Conservation (phyloP, 352 stramenopile genomes). For the Globisporangium polare region DNA sequence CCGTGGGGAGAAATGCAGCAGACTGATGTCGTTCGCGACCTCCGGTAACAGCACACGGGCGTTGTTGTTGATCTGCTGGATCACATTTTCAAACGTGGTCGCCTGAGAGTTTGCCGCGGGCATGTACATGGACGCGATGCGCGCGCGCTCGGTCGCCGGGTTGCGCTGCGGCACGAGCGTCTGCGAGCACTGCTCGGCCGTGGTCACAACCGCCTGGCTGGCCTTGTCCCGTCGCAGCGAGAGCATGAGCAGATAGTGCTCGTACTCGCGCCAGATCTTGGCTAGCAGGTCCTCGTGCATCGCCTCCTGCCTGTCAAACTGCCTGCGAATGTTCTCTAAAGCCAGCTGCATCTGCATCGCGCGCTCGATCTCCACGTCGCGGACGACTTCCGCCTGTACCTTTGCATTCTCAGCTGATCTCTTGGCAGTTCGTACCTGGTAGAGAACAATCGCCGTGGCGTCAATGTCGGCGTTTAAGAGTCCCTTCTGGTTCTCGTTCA, state of each 20-base stretch:
- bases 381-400: constrained; percentile 37
- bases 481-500: constrained; percentile 42
- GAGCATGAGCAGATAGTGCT: constrained; percentile 55
- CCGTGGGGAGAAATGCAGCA: background rate
- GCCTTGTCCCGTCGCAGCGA: constrained; percentile 52
- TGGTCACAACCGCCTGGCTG: constrained; percentile 52
- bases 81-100: constrained; percentile 28
- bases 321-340: constrained; percentile 30
- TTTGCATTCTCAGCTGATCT: constrained; percentile 19
- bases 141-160: constrained; percentile 51
- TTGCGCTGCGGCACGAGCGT: constrained; percentile 67
- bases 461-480: constrained; percentile 54
- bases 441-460: constrained; percentile 22
- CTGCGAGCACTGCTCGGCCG: constrained; percentile 34
- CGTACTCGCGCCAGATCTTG: constrained; percentile 55
- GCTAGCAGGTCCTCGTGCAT: constrained; percentile 49
- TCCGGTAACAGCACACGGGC: constrained; percentile 41
- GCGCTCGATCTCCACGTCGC: constrained; percentile 41
- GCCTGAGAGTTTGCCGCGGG: constrained; percentile 26
- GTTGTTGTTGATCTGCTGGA: constrained; percentile 62
- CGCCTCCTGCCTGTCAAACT: constrained; percentile 52
- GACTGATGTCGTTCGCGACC: constrained; percentile 29
- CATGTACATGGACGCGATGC: constrained; percentile 43
- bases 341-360: constrained; percentile 38
- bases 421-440: constrained; percentile 17